These are phyloP conservation scores for Avena eriantha DNA, from an alignment of 176 grass and related monocot genomes.

Conservation along the genomic window DNA sequence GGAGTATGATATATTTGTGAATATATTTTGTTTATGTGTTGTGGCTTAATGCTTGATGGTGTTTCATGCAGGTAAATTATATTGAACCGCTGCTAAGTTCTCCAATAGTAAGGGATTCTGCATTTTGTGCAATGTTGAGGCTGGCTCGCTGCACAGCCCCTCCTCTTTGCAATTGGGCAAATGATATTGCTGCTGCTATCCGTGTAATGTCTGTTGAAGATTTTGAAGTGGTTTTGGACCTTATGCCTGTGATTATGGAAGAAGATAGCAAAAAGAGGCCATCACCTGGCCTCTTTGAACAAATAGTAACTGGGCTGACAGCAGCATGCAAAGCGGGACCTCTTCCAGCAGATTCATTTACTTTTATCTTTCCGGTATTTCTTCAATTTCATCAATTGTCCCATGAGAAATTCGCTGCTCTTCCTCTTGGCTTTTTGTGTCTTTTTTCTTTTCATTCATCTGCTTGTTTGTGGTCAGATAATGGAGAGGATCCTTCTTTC, in stretches of 20 bases:
- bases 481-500: slow-evolving; percentile 84
- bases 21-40: slow-evolving; percentile 19
- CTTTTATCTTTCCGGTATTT: slow-evolving; percentile 94
- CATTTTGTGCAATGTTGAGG: slow-evolving; percentile 81
- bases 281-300: slow-evolving; percentile 73
- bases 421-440: slow-evolving; percentile 11
- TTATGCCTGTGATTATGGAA: slow-evolving; percentile 59
- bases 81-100: slow-evolving; percentile 81
- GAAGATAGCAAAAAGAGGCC: slow-evolving; percentile 60
- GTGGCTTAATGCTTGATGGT: slow-evolving; percentile 34
- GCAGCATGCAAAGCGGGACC: slow-evolving; percentile 80
- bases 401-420: slow-evolving; percentile 21
- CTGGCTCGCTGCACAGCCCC: slow-evolving; percentile 87
- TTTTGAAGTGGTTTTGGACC: slow-evolving; percentile 64
- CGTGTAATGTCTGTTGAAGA: slow-evolving; percentile 67
- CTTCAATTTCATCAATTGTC: slow-evolving; percentile 3
- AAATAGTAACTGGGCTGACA: slow-evolving; percentile 76
- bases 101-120: slow-evolving; percentile 83
- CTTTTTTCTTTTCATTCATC: slow-evolving; percentile 20
- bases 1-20: neutral
- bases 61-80: slow-evolving; percentile 73
- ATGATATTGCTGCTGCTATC: slow-evolving; percentile 91
- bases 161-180: slow-evolving; percentile 89
- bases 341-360: slow-evolving; percentile 98
- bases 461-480: slow-evolving; percentile 46